A percentile compares a stretch with the other conserved stretches of the same genome.
Conservation (phyloP, 345 rosid species). For the Moricandia arvensis region DNA sequence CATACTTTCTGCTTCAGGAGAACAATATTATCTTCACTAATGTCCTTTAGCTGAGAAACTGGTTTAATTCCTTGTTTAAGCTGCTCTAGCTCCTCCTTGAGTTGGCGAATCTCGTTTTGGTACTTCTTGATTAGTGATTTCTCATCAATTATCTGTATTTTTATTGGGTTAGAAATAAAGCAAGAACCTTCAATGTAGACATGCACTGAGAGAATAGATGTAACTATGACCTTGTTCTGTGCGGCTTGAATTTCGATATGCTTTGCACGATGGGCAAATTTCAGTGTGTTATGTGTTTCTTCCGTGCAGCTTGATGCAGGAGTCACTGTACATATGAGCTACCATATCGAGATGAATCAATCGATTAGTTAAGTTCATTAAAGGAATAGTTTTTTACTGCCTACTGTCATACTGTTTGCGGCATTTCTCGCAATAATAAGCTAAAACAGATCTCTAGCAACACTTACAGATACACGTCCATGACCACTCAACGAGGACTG, state of each 20-base stretch:
- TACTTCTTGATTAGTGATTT: constrained; percentile 94
- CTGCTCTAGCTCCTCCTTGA: constrained; percentile 89
- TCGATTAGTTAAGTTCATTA: constrained; percentile 13
- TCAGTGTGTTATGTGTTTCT: constrained; percentile 95
- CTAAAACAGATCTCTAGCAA: constrained; percentile 6
- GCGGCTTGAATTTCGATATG: constrained; percentile 94
- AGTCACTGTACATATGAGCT: constrained; percentile 97
- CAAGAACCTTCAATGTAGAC: background rate
- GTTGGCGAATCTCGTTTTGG: constrained; percentile 83
- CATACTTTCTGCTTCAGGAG: constrained; percentile 87
- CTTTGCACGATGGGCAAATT: constrained; percentile 98
- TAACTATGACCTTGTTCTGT: constrained; percentile 72
- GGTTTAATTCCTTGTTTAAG: constrained; percentile 77
- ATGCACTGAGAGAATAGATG: constrained; percentile 8
- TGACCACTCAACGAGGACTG: constrained; percentile 97
- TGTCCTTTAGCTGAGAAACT: constrained; percentile 68
- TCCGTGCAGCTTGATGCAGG: constrained; percentile 91
- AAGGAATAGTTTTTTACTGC: background rate
- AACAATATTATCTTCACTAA: constrained; percentile 69
- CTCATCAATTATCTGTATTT: constrained; percentile 86
- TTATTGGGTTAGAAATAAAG: constrained; percentile 26
- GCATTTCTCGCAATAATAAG: constrained; percentile 24
- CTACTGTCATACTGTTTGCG: background rate
- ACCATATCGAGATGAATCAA: constrained; percentile 38
- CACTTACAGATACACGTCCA: constrained; percentile 95